Base-by-base conservation (phyloP, 495 filamentous ascomycete species). In the Astrothelium subdiscretum region DNA sequence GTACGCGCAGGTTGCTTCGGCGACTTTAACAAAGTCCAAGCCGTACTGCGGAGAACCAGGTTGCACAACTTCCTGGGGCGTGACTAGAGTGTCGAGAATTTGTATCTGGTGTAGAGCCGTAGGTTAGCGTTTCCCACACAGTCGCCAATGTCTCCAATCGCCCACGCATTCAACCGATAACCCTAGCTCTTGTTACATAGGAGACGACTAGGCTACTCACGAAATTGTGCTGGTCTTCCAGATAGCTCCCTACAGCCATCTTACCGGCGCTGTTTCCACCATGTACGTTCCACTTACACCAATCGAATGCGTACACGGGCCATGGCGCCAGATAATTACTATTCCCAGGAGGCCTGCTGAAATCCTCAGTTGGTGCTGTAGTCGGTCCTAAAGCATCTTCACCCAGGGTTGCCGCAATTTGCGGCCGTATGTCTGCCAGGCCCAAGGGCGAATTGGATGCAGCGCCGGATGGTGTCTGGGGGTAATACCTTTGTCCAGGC, bases 191-290 rank as follows among this genome's bases (percentile, higher is more conserved):
- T n/a, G n/a, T n/a, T n/a, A n/a, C n/a, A n/a, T n/a, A n/a, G n/a
- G n/a, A n/a, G n/a, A n/a, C 18, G 15, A 40, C 58, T 52, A 62
- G 57, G 62, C 38, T 42, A 72, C 86, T 72, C 78, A 96, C 92
- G 78, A 90, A 97, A 68, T 99, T 99, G 71, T 97, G 95, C 11
- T 90, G 91, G 74, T 99, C 94, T 76, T 99, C 94, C 59, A 97
- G 73, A 69, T 97, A 97, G 77, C 95, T 97, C 62, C 92, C 94
- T 54, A 97, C 79, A 2, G 94, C 94, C 66, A 99, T 81, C 70
- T 97, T 97, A 26, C 94, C 94, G 11, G 83, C 85, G 40, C 71
- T 69, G 48, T 65, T 65, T 60, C 89, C 90, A 58, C 87, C 90
- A 59, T 85, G 76, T 1, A 92, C 84, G n/a, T 87, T 82, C 95